Conservation (phyloP, 1,284 basidiomycete genomes). For the Moesziomyces antarcticus region DNA sequence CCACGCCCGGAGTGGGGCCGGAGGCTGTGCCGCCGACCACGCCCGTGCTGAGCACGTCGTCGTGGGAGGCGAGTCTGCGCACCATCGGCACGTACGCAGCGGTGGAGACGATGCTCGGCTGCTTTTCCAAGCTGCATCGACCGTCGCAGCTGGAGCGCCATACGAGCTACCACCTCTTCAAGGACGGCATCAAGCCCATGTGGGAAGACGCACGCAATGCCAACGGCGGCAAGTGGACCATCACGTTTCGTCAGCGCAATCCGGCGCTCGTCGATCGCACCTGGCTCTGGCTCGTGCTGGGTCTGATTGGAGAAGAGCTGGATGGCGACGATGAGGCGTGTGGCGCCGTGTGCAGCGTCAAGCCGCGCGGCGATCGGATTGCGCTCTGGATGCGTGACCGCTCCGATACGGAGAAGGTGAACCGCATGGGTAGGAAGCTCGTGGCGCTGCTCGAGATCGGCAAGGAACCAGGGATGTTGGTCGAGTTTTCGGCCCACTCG, state of each 20-base stretch:
- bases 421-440: slow-evolving; percentile 80
- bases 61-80: slow-evolving; percentile 56
- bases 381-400: slow-evolving; percentile 87
- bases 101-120: slow-evolving; percentile 88
- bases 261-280: slow-evolving; percentile 82
- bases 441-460: slow-evolving; percentile 36
- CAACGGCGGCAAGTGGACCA: slow-evolving; percentile 90
- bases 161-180: slow-evolving; percentile 94
- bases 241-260: slow-evolving; percentile 84
- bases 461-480: slow-evolving; percentile 30
- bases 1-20: slow-evolving; percentile 71
- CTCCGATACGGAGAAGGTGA: slow-evolving; percentile 83
- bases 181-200: slow-evolving; percentile 86
- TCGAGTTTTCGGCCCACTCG: slow-evolving; percentile 47
- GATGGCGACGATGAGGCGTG: slow-evolving; percentile 88
- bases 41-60: slow-evolving; percentile 16
- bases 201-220: slow-evolving; percentile 95
- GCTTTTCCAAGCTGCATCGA: slow-evolving; percentile 92
- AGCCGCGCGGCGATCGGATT: slow-evolving; percentile 87
- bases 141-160: slow-evolving; percentile 87
- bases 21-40: slow-evolving; percentile 81
- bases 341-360: slow-evolving; percentile 81
- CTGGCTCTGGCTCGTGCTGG: slow-evolving; percentile 91
- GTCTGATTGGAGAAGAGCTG: slow-evolving; percentile 87
- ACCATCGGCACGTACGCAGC: slow-evolving; percentile 57